phyloP scores from a whole-genome alignment of 2,329 filamentous ascomycete genomes.

The Botrytis squamosa region DNA sequence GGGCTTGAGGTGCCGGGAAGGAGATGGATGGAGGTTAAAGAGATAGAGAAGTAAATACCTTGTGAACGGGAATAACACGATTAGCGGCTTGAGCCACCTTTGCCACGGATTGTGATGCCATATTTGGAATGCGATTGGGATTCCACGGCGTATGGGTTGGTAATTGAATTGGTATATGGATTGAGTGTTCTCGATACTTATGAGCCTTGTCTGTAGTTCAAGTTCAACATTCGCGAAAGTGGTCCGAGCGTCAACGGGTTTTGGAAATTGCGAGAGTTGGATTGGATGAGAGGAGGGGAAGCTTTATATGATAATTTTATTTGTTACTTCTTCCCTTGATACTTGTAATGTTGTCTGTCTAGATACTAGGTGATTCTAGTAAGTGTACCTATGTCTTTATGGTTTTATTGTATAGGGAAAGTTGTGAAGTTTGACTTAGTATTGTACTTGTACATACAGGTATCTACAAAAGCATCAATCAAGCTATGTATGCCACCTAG shows the following conservation, averaged over 20 bases:
- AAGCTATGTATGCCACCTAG: neutral
- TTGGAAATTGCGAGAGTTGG: slow-evolving; percentile 1
- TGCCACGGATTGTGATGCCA: slow-evolving; percentile 51
- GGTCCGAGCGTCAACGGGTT: neutral
- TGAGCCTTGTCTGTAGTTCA: neutral
- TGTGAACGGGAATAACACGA: slow-evolving; percentile 55
- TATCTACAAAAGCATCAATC: neutral
- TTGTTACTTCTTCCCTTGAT: neutral
- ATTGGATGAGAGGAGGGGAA: neutral
- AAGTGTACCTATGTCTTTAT: neutral
- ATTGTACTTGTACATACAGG: neutral
- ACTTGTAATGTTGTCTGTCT: neutral
- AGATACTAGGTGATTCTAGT: neutral
- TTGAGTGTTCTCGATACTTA: neutral
- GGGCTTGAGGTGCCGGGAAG: slow-evolving; percentile 21
- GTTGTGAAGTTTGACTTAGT: neutral
- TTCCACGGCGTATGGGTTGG: slow-evolving; percentile 24
- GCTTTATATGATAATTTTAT: neutral
- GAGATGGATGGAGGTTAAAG: slow-evolving; percentile 18
- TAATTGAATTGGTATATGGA: neutral
- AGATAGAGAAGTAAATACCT: slow-evolving; percentile 46
- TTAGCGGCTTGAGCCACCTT: slow-evolving; percentile 58
- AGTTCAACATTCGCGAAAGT: neutral
- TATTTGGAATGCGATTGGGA: slow-evolving; percentile 40
- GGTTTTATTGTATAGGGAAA: neutral